Base-by-base conservation (phyloP, 768 basidiomycete species). In the Amanita muscaria region DNA sequence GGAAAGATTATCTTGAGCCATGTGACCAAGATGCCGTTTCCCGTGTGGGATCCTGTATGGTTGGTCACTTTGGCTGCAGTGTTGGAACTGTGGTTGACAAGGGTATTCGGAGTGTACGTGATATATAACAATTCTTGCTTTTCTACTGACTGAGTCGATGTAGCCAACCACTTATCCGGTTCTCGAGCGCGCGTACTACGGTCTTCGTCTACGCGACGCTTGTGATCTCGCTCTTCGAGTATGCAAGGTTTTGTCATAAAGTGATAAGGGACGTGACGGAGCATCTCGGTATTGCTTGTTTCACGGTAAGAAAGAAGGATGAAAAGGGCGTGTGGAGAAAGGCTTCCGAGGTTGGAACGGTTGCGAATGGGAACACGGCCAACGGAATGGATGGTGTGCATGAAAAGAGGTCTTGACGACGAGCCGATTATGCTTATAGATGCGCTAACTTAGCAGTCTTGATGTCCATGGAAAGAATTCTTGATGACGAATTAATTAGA, bases 1-100 rank as follows among this genome's bases (percentile, higher is more conserved):
- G 89, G 90, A 9, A 69, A 83, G 52, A 86, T 98, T 72, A 98
- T 97, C 55, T 66, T 96, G 36, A 88, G 92, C 1, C 96, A 98
- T 61, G 80, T 96, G 22, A 92, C 93, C 41, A 79, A 78, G 50
- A 68, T 74, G 34, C 66, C 77, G 4, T 94, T 97, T 69, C 96
- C 96, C 0, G 68, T 74, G 57, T 92, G 85, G 78, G 87, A 93
- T 58, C 77, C 74, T 56, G 77, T 93, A 60, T 93, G 92, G 82
- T 60, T 89, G 6, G 88, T 84, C 79, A 87, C 78, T 50, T 59
- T 79, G 2, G 56, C 88, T 11, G 85, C 82, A 3, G 86, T 84
- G 1, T 47, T 88, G 11, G 94, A 98, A 57, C 91, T 88, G 2
- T 89, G 92, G 59, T 59, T 88, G 33, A 79, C 80, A 0, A 53